Evolutionary conservation across 495 filamentous ascomycete genomes (phyloP).

Genomic region (Xylaria bambusicola): DNA sequence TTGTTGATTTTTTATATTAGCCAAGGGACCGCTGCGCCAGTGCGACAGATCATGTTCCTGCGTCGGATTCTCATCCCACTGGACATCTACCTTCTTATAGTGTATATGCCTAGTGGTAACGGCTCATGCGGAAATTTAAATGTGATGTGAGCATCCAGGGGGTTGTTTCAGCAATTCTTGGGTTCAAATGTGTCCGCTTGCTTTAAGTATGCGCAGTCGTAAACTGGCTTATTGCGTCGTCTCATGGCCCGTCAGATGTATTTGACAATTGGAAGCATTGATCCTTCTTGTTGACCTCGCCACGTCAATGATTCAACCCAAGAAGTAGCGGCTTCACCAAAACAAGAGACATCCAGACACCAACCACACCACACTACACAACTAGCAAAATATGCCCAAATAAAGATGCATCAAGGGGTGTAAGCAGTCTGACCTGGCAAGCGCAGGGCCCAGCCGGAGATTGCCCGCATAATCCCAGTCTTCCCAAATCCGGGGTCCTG

Average conservation of each 20-base stretch:
- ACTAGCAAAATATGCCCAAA: no score
- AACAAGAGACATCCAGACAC: background rate
- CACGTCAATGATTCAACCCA: no score
- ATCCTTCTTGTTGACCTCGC: no score
- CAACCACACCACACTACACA: no score
- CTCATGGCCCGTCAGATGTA: background rate
- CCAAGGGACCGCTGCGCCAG: background rate
- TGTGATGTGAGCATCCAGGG: background rate
- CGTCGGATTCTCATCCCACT: background rate
- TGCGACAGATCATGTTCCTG: background rate
- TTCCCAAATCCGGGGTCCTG: background rate
- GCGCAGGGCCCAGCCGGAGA: background rate
- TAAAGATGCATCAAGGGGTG: no score
- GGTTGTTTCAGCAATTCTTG: background rate
- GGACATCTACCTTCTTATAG: background rate
- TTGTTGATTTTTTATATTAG: background rate
- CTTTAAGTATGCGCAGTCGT: background rate
- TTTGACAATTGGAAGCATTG: background rate
- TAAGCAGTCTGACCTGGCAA: no score
- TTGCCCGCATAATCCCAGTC: background rate
- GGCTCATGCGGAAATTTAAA: background rate
- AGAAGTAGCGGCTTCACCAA: background rate
- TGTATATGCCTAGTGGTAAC: no score
- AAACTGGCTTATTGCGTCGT: background rate
- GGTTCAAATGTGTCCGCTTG: background rate